Evolutionary conservation across 1,139 yeast species (phyloP).

Genomic region (Candida glucosophila): DNA sequence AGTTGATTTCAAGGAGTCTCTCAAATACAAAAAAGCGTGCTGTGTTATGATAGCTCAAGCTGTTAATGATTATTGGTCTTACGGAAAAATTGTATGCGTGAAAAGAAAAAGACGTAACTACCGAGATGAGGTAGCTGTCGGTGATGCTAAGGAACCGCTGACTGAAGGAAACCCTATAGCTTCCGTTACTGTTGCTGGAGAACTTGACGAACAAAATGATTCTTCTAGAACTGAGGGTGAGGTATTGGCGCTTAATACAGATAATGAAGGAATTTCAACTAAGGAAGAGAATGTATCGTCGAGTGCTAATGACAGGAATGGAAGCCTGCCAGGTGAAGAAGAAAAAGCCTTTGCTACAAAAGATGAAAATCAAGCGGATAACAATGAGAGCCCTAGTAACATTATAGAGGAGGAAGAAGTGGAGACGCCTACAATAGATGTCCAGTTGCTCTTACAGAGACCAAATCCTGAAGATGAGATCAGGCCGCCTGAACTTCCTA

Average conservation of each 20-base stretch:
- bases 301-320: slow-evolving; percentile 1
- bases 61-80: slow-evolving; percentile 66
- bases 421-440: slow-evolving; percentile 15
- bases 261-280: not conserved
- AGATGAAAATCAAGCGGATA: slow-evolving; percentile 9
- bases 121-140: not conserved
- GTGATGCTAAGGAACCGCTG: slow-evolving; percentile 1
- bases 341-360: no score
- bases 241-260: not conserved
- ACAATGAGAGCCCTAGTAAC: not conserved
- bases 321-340: not conserved
- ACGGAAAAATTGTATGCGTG: slow-evolving; percentile 64
- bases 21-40: slow-evolving; percentile 60
- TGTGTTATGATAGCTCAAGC: slow-evolving; percentile 67
- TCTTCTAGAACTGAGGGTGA: not conserved
- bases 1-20: slow-evolving; percentile 64
- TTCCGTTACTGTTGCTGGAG: slow-evolving; percentile 2
- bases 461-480: slow-evolving; percentile 22
- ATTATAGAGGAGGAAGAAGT: slow-evolving; percentile 2
- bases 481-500: slow-evolving; percentile 15
- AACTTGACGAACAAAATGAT: not conserved
- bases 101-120: slow-evolving; percentile 15
- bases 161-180: slow-evolving; percentile 3
- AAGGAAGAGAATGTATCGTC: slow-evolving; percentile 3
- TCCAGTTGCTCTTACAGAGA: slow-evolving; percentile 17